A percentile compares a stretch with the other conserved stretches of the same genome.
Evolutionary conservation across 768 basidiomycete genomes (phyloP).

Genomic region (Tulasnella sp.): DNA sequence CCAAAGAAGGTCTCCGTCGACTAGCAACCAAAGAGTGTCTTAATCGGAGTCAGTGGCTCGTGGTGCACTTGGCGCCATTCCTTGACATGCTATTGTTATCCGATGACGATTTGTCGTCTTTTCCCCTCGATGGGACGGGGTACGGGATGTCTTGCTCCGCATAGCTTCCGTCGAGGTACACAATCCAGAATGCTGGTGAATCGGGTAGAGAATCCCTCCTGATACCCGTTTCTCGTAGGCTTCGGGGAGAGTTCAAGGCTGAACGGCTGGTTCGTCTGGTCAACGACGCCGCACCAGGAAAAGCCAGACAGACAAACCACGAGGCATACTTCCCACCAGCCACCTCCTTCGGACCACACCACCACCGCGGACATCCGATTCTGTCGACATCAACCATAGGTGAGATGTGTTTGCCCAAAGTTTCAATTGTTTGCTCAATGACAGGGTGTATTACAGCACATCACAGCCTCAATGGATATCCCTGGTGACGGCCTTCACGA

Average conservation of each 20-base stretch:
- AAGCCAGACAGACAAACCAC: too few relatives aligned
- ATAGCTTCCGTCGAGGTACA: background rate
- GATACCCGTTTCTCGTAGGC: background rate
- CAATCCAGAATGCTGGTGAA: background rate
- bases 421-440: too few relatives aligned
- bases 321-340: too few relatives aligned
- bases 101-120: background rate
- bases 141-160: background rate
- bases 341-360: too few relatives aligned
- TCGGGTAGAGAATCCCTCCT: background rate
- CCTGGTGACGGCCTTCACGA: too few relatives aligned
- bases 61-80: background rate
- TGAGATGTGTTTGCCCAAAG: too few relatives aligned
- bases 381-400: too few relatives aligned
- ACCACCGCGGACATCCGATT: too few relatives aligned
- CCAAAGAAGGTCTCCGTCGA: constrained; percentile 1
- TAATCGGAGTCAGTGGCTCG: background rate
- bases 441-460: too few relatives aligned
- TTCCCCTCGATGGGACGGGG: background rate
- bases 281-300: too few relatives aligned
- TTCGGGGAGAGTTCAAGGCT: background rate
- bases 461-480: too few relatives aligned
- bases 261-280: too few relatives aligned
- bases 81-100: background rate
- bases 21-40: background rate